Evolutionary conservation across 805 yeast species (phyloP).

Genomic region (Zygotorulaspora danielsina): DNA sequence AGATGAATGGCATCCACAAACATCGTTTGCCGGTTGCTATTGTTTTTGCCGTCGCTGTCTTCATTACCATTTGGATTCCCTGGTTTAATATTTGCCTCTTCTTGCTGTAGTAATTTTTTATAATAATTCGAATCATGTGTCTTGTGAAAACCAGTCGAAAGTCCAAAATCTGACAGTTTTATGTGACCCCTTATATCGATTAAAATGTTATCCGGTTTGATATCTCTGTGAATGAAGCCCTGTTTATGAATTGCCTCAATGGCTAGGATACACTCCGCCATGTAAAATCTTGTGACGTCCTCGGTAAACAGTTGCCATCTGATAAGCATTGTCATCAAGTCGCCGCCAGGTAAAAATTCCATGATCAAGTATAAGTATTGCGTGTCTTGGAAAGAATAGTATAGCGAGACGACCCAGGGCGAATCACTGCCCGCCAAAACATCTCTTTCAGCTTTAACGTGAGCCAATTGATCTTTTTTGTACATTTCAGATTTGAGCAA

Average conservation of each 20-base stretch:
- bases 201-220: constrained; percentile 92
- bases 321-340: constrained; percentile 90
- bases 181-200: constrained; percentile 79
- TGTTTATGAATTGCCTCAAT: constrained; percentile 90
- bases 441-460: constrained; percentile 93
- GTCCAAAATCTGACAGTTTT: constrained; percentile 82
- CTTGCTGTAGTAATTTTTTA: constrained; percentile 72
- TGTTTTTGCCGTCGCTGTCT: constrained; percentile 21
- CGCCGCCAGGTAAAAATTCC: constrained; percentile 94
- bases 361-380: constrained; percentile 77
- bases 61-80: constrained; percentile 17
- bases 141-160: constrained; percentile 87
- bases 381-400: constrained; percentile 72
- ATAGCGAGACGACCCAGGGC: constrained; percentile 84
- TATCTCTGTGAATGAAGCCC: constrained; percentile 95
- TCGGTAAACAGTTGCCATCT: constrained; percentile 92
- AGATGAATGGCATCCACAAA: constrained; percentile 92
- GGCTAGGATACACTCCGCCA: constrained; percentile 94
- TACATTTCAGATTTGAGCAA: constrained; percentile 87
- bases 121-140: constrained; percentile 89
- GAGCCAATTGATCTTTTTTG: constrained; percentile 89
- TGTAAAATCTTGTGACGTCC: constrained; percentile 86
- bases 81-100: constrained; percentile 38
- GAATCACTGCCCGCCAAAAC: constrained; percentile 88
- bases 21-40: constrained; percentile 65